Percentiles rank a stretch among this genome's conserved stretches.
These are phyloP conservation scores for Suillus americanus DNA, from an alignment of 768 basidiomycete species.

Conservation along the genomic window DNA sequence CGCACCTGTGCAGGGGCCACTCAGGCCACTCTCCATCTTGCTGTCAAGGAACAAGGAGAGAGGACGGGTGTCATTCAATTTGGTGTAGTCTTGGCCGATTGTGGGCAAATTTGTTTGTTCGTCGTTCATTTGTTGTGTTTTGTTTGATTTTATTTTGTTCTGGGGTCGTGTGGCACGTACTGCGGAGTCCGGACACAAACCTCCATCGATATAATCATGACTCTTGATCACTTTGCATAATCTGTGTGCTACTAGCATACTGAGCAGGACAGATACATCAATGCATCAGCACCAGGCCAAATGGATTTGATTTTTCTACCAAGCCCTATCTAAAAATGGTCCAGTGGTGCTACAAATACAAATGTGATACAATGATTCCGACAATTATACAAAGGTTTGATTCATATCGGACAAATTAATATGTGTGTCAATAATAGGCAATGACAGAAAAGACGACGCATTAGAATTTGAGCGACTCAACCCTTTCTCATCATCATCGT, in stretches of 20 bases:
- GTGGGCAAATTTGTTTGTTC: background rate
- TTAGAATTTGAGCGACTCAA: conserved; percentile 28
- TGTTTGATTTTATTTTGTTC: background rate
- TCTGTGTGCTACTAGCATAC: background rate
- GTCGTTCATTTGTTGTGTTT: background rate
- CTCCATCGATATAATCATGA: background rate
- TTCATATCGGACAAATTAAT: background rate
- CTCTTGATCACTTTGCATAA: background rate
- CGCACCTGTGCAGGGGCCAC: conserved; percentile 31
- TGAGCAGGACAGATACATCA: background rate
- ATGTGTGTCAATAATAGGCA: background rate
- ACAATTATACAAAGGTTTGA: background rate
- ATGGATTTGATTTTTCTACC: background rate
- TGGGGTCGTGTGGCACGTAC: background rate
- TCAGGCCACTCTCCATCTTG: conserved; percentile 29
- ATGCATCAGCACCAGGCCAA: background rate
- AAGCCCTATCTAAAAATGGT: background rate
- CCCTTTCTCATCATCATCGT: conserved; percentile 7
- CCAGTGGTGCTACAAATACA: background rate
- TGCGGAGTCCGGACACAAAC: too few species aligned
- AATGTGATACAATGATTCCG: background rate
- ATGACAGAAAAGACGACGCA: conserved; percentile 14
- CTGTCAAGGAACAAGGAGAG: background rate
- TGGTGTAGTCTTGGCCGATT: background rate
- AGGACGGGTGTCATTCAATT: background rate